Base-by-base conservation (phyloP, 1,284 basidiomycete species). In the Rhodotorula sp. region DNA sequence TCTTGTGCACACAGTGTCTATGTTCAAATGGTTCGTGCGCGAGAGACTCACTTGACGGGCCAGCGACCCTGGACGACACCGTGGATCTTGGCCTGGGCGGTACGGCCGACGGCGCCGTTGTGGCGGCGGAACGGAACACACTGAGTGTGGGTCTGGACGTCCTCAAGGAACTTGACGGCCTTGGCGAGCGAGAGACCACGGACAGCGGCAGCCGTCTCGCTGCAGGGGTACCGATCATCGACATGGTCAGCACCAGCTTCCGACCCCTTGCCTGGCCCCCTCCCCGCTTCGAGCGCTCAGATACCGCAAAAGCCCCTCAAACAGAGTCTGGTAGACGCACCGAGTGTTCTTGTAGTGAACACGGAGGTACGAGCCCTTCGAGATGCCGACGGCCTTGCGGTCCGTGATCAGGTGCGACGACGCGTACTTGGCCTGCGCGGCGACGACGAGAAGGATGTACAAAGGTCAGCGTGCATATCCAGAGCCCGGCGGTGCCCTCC, bases 301-400 rank as follows among this genome's bases (percentile, higher is more conserved):
- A 20, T n/a, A 3, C 3, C 18, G 46, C n/a, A 14, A 31, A 8
- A 8, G 4, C 29, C 15, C 0, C 21, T 10, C 6, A 43, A 5
- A 48, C 26, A 92, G 91, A 68, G 26, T 34, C 16, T 2, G 26
- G 0, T 89, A 91, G 70, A 96, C 93, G 84, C 93, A 93, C 80
- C 95, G 91, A 89, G 97, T 98, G 89, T 99, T 99, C 91, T 99
- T 99, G 90, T 97, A 99, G 87, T 99, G 97, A 72, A 96, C 97
- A 80, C 95, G 92, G 82, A 98, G 89, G 87, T 98, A 97, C 48
- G 73, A 68, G 31, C 77, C 75, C 69, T 71, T 73, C 61, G 74
- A 75, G 73, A 79, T 74, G 29, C 77, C 78, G 67, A 78, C 71
- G 65, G 74, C 64, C 70, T 77, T 78, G 73, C 76, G 77, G 78